phyloP scores from a whole-genome alignment of 2,329 filamentous ascomycete genomes.

The Dactylellina sp. region DNA sequence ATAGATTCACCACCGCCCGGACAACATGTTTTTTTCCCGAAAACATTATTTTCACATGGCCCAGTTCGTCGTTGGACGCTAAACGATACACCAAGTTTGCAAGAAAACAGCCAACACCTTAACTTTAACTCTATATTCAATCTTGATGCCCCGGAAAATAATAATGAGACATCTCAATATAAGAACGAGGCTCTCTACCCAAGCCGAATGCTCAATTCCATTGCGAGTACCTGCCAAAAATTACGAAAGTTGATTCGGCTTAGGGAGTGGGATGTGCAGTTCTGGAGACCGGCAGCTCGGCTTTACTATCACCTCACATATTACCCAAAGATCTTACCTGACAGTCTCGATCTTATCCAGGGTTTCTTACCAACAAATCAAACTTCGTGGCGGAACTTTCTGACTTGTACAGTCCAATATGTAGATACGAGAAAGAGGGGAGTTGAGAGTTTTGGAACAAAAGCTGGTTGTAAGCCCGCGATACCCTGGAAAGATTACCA shows the following conservation, averaged over 20 bases:
- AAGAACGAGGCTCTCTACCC: conserved; percentile 44
- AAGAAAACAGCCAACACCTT: conserved; percentile 16
- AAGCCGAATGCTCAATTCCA: conserved; percentile 43
- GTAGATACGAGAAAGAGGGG: conserved; percentile 54
- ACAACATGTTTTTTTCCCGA: conserved; percentile 16
- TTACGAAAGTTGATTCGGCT: conserved; percentile 55
- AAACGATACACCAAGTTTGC: conserved; percentile 2
- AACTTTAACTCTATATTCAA: conserved; percentile 29
- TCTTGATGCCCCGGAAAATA: conserved; percentile 1
- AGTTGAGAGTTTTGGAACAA: conserved; percentile 59
- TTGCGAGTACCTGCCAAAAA: conserved; percentile 55
- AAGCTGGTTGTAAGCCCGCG: conserved; percentile 54
- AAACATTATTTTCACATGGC: conserved; percentile 14
- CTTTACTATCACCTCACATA: conserved; percentile 57
- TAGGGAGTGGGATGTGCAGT: conserved; percentile 57
- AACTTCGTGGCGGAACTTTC: conserved; percentile 60
- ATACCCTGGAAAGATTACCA: conserved; percentile 57
- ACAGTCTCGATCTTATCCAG: conserved; percentile 58
- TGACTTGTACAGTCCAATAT: conserved; percentile 59
- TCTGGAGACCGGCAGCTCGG: conserved; percentile 59
- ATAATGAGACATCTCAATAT: conserved; percentile 36
- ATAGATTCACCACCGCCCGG: conserved; percentile 34
- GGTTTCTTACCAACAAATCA: conserved; percentile 57
- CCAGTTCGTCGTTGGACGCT: conserved; percentile 36
- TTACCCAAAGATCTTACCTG: conserved; percentile 55